Evolutionary conservation across 2,329 filamentous ascomycete genomes (phyloP), one percentile per base, ranked within the genome.

Genomic region (Botrytis hyacinthi): DNA sequence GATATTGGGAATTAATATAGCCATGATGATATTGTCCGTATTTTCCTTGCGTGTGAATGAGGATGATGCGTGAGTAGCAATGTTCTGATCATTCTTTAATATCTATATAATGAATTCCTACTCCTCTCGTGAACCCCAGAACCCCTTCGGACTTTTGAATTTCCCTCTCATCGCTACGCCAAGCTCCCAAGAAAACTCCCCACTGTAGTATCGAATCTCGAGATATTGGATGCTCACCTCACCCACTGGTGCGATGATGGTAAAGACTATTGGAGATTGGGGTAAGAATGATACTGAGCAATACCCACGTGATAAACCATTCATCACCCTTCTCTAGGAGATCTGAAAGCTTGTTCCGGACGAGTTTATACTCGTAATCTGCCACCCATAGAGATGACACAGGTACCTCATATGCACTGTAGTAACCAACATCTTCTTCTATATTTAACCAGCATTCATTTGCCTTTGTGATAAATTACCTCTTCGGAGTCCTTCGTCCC

Each of bases 51-150:
- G n/a, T 65, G 10, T 14, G n/a, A 32, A 42, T 26, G 40, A 57
- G 51, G 6, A n/a, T 44, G 40, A 20, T 18, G 12, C 18, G 22
- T 14, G 46, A 26, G 20, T 5, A 26, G 46, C 26, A n/a, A n/a
- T n/a, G 26, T 54, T 54, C 48, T n/a, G 26, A 16, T 7, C 51
- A 54, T 54, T 54, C 51, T 54, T 29, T 8, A 22, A 32, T 35
- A 62, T 37, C 37, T n/a, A 40, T 32, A 65, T 65, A 46, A 26
- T 26, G 37, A 46, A 65, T 65, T 65, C 62, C 40, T 44, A 65
- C 46, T 65, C 62, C 40, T 44, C 40, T 14, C 9, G 48, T 20
- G 1, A 12, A 40, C 18, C 26, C 26, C 35, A 40, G 40, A 42
- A 26, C 26, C 60, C 59, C 35, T 18, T n/a, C 7, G 12, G 26